Evolutionary conservation across 2,329 filamentous ascomycete species (phyloP).

Genomic region (Pestalotiopsis sp.): DNA sequence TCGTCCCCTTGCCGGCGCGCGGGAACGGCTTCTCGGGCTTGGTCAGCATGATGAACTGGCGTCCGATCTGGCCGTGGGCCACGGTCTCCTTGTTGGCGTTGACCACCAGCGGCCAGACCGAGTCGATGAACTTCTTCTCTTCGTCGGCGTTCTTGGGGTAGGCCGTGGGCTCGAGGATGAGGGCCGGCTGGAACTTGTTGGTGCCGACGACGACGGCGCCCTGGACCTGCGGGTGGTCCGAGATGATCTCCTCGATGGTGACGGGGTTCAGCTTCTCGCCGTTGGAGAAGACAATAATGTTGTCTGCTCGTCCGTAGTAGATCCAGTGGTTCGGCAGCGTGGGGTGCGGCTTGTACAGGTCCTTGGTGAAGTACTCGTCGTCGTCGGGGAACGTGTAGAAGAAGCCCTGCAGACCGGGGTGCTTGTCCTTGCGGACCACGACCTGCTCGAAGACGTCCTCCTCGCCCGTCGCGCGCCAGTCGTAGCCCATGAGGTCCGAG

Average conservation of each 20-base stretch:
- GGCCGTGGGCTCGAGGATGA: constrained; percentile 48
- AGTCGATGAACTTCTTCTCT: constrained; percentile 38
- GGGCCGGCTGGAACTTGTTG: constrained; percentile 46
- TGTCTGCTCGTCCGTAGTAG: constrained; percentile 42
- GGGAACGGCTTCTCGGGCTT: constrained; percentile 45
- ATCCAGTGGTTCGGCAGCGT: constrained; percentile 40
- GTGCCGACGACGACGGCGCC: constrained; percentile 49
- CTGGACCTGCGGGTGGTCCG: constrained; percentile 40
- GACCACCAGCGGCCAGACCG: constrained; percentile 46
- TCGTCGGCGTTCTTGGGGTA: constrained; percentile 31
- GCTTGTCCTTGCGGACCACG: constrained; percentile 25
- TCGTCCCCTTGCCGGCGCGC: constrained; percentile 47
- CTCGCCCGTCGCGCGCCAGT: constrained; percentile 37
- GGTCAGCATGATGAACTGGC: constrained; percentile 41
- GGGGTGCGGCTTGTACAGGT: constrained; percentile 46
- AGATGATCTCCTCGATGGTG: constrained; percentile 43
- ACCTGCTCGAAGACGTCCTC: constrained; percentile 33
- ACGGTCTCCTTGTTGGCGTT: constrained; percentile 46
- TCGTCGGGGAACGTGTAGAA: constrained; percentile 44
- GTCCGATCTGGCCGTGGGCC: constrained; percentile 48
- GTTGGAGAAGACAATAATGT: constrained; percentile 52
- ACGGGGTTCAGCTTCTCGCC: constrained; percentile 55
- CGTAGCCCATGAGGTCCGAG: constrained; percentile 41
- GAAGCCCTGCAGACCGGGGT: constrained; percentile 29
- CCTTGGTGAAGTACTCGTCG: constrained; percentile 45